Evolutionary conservation across 2,329 filamentous ascomycete genomes (phyloP).

Genomic region (Xylaria sp.): DNA sequence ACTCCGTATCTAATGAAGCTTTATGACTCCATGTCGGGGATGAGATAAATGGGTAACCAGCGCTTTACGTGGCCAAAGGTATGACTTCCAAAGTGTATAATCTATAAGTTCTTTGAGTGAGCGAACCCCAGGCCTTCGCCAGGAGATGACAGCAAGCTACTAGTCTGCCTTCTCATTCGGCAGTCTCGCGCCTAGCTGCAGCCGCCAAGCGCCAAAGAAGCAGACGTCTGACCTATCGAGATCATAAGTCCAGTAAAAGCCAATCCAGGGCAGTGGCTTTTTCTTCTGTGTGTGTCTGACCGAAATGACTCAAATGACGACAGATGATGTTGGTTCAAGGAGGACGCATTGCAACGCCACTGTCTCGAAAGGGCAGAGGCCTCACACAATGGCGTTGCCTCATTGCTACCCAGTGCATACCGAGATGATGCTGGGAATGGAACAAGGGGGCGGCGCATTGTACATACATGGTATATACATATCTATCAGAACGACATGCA

Average conservation of each 20-base stretch:
- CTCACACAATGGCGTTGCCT: conserved; percentile 18
- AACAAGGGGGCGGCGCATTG: conserved; percentile 16
- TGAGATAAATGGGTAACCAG: neutral
- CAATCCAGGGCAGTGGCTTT: neutral
- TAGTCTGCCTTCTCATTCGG: conserved; percentile 24
- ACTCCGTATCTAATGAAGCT: neutral
- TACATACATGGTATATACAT: neutral
- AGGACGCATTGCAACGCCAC: conserved; percentile 18
- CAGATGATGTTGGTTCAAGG: conserved; percentile 18
- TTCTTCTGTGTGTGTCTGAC: conserved; percentile 8
- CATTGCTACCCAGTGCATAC: conserved; percentile 19
- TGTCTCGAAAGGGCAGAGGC: conserved; percentile 18
- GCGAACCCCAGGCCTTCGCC: neutral
- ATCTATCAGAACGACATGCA: neutral
- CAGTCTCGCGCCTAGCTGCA: conserved; percentile 27
- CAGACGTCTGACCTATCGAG: conserved; percentile 21
- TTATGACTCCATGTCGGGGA: neutral
- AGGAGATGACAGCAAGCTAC: conserved; percentile 2
- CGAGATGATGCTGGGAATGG: conserved; percentile 12
- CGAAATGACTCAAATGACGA: neutral
- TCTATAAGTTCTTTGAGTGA: neutral
- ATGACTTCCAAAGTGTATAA: neutral
- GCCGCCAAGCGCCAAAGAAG: conserved; percentile 16
- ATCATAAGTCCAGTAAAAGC: conserved; percentile 6
- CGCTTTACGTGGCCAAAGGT: neutral